These are phyloP conservation scores for Neltuma alba DNA, from an alignment of 306 rosid species.

Conservation along the genomic window DNA sequence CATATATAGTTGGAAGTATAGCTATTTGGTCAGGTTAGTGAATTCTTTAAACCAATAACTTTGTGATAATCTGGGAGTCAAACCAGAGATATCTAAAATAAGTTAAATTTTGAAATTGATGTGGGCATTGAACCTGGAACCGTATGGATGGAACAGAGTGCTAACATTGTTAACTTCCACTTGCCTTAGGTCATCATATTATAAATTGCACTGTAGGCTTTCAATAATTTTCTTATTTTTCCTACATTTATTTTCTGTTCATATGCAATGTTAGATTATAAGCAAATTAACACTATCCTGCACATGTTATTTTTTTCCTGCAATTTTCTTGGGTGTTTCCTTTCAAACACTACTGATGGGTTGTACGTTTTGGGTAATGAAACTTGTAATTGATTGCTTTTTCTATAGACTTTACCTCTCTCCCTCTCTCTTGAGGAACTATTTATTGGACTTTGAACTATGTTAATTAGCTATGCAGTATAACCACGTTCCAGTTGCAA, in stretches of 20 bases:
- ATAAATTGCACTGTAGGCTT: conserved; percentile 28
- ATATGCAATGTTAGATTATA: too few species aligned
- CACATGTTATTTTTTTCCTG: background rate
- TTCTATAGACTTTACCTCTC: too few species aligned
- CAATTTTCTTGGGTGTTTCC: conserved; percentile 29
- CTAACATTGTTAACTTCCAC: conserved; percentile 33
- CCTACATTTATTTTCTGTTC: too few species aligned
- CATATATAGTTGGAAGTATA: background rate
- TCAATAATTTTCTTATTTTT: conserved; percentile 31
- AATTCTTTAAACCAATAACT: too few species aligned
- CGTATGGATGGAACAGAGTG: conserved; percentile 34
- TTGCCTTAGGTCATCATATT: conserved; percentile 37
- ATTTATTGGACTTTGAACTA: too few species aligned
- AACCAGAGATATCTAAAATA: too few species aligned
- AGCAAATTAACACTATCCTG: conserved; percentile 25
- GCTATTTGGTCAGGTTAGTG: conserved; percentile 34
- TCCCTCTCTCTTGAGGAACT: too few species aligned
- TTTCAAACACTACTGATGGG: conserved; percentile 24
- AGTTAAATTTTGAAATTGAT: too few species aligned
- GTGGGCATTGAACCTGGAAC: conserved; percentile 38
- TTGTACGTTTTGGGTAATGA: conserved; percentile 20
- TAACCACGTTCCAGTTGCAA: too few species aligned
- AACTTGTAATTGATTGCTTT: too few species aligned
- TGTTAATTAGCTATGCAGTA: too few species aligned
- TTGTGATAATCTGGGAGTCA: too few species aligned